Percentiles rank a stretch among this genome's conserved stretches.
Conservation (phyloP, 2,329 filamentous ascomycete genomes). For the Aspergillus piperis region DNA sequence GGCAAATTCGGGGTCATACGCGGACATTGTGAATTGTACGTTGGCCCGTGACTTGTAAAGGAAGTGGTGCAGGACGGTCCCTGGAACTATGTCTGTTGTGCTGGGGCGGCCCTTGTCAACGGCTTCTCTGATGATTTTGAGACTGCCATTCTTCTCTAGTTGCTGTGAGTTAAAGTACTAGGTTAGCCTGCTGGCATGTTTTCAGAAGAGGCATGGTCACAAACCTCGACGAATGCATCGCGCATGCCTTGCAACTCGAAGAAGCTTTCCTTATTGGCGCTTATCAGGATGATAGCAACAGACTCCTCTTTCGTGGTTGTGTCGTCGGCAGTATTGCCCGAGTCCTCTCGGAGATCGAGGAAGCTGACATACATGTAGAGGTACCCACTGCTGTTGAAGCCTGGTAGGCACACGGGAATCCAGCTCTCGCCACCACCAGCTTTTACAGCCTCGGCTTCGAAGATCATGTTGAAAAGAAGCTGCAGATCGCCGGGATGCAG, state of each 20-base stretch:
- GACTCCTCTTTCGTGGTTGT: conserved; percentile 61
- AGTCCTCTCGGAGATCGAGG: conserved; percentile 64
- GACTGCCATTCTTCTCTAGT: conserved; percentile 72
- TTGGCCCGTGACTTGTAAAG: conserved; percentile 93
- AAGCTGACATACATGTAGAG: conserved; percentile 99
- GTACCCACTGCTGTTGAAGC: conserved; percentile 95
- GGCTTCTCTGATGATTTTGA: conserved; percentile 72
- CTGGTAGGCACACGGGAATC: conserved; percentile 93
- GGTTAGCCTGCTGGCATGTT: conserved; percentile 27
- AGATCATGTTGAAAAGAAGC: conserved; percentile 98
- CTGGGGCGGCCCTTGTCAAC: conserved; percentile 70
- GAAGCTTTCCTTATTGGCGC: conserved; percentile 89
- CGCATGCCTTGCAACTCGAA: conserved; percentile 79
- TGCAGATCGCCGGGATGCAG: conserved; percentile 94
- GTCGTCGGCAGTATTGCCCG: conserved; percentile 44
- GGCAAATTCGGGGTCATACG: conserved; percentile 69
- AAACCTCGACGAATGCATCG: conserved; percentile 59
- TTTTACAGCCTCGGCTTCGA: conserved; percentile 89
- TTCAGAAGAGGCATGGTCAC: conserved; percentile 14
- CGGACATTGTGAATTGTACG: conserved; percentile 93
- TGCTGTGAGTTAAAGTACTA: conserved; percentile 50
- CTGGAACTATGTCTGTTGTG: conserved; percentile 75
- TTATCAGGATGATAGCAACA: conserved; percentile 90
- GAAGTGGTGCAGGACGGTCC: conserved; percentile 82
- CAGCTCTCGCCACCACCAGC: conserved; percentile 94